These are phyloP conservation scores for Collybia nuda DNA, from an alignment of 768 basidiomycete species.

Conservation along the genomic window DNA sequence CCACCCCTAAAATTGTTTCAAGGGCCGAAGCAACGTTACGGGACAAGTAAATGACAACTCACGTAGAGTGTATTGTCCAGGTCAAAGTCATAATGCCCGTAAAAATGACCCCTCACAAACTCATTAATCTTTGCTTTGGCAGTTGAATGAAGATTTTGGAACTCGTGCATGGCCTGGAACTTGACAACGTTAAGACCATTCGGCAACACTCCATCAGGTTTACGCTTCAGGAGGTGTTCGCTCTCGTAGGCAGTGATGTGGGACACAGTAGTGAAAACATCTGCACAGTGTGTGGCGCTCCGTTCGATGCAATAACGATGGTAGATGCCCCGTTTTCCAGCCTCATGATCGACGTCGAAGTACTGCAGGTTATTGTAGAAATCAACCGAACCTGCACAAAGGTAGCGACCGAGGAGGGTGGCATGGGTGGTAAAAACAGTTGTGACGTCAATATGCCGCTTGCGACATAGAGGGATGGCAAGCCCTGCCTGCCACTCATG, in stretches of 20 bases:
- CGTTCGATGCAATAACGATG: slow-evolving; percentile 98
- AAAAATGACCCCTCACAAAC: slow-evolving; percentile 96
- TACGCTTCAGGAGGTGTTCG: slow-evolving; percentile 95
- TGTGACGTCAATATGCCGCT: slow-evolving; percentile 96
- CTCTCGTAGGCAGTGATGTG: slow-evolving; percentile 98
- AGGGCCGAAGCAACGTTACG: background rate
- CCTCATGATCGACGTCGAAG: slow-evolving; percentile 99
- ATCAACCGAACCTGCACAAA: slow-evolving; percentile 97
- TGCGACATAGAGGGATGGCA: slow-evolving; percentile 91
- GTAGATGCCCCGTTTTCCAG: slow-evolving; percentile 98
- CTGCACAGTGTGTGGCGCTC: slow-evolving; percentile 90
- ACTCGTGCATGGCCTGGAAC: slow-evolving; percentile 99
- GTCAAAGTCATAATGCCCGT: slow-evolving; percentile 96
- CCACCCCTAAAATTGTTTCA: too few relatives aligned
- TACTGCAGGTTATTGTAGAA: slow-evolving; percentile 99
- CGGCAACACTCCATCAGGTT: slow-evolving; percentile 95
- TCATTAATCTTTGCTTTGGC: slow-evolving; percentile 99
- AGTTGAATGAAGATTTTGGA: slow-evolving; percentile 91
- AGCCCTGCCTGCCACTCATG: slow-evolving; percentile 99
- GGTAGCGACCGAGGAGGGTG: slow-evolving; percentile 95
- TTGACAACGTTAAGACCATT: slow-evolving; percentile 99
- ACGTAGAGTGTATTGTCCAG: slow-evolving; percentile 89
- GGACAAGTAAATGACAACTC: slow-evolving; percentile 20
- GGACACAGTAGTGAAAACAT: slow-evolving; percentile 97
- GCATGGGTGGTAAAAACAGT: slow-evolving; percentile 99